Percentiles rank a stretch among this genome's conserved stretches.
Conservation (phyloP, 106 monocot genomes). For the Dendrobium officinale region DNA sequence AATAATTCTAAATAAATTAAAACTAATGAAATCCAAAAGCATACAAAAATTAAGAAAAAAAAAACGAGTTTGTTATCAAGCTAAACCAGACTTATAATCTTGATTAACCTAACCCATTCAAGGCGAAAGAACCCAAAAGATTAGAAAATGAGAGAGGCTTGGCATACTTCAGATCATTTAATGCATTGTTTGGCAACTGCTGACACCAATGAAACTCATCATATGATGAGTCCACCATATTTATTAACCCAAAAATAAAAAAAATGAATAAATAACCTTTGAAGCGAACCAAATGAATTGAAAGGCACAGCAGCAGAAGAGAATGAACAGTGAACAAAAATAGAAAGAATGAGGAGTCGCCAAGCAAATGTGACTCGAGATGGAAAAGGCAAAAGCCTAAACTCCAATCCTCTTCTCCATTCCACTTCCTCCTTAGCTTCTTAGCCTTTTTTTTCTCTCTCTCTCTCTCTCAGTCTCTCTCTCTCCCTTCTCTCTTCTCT, state of each 20-base stretch:
- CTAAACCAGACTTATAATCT: too few relatives aligned
- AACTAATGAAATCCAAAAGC: too few relatives aligned
- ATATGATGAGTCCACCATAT: not conserved
- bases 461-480: not conserved
- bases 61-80: too few relatives aligned
- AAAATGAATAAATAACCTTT: not conserved
- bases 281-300: not conserved
- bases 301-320: not conserved
- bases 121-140: not conserved
- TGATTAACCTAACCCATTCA: too few relatives aligned
- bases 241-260: not conserved
- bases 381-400: slow-evolving; percentile 16
- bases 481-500: not conserved
- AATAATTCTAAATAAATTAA: too few relatives aligned
- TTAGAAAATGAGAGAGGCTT: not conserved
- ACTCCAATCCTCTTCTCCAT: not conserved
- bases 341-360: slow-evolving; percentile 12
- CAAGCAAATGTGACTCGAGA: slow-evolving; percentile 15
- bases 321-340: slow-evolving; percentile 7
- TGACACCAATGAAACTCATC: slow-evolving; percentile 7
- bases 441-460: not conserved
- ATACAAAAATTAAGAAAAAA: too few relatives aligned
- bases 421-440: not conserved
- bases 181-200: slow-evolving; percentile 6
- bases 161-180: not conserved